These are phyloP conservation scores for Sporodiniella umbellata DNA, from an alignment of 371 early-diverging fungal species.

Conservation along the genomic window DNA sequence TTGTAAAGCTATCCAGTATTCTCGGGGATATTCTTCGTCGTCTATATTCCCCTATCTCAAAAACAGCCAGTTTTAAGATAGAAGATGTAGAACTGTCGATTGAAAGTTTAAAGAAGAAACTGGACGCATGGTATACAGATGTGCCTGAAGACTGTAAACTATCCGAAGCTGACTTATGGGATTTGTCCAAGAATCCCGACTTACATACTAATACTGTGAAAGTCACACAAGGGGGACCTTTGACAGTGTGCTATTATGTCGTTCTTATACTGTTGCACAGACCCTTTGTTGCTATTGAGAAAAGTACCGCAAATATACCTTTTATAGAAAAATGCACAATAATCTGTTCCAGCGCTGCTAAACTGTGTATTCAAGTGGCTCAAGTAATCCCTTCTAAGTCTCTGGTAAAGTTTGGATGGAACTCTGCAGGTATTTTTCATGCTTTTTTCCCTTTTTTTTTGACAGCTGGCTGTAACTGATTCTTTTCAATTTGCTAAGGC, in stretches of 20 bases:
- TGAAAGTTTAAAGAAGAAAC: constrained; percentile 22
- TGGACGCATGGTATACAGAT: constrained; percentile 25
- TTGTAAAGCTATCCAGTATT: constrained; percentile 32
- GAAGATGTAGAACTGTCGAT: constrained; percentile 24
- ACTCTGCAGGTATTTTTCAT: constrained; percentile 38
- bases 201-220: constrained; percentile 14
- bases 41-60: constrained; percentile 34
- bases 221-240: constrained; percentile 28
- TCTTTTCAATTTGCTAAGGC: no score
- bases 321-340: constrained; percentile 20
- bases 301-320: not conserved
- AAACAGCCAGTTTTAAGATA: constrained; percentile 19
- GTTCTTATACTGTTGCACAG: constrained; percentile 47
- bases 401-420: constrained; percentile 42
- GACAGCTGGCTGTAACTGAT: no score
- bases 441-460: no score
- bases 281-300: constrained; percentile 33
- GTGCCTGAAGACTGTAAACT: constrained; percentile 24
- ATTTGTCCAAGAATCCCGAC: not conserved
- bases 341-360: constrained; percentile 52
- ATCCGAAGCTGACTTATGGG: constrained; percentile 14
- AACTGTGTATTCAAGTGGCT: constrained; percentile 48
- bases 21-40: constrained; percentile 34
- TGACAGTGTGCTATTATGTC: constrained; percentile 38
- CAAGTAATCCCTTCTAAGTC: constrained; percentile 21